Evolutionary conservation across 805 yeast species (phyloP), one percentile per base, ranked within the genome.

Genomic region (Candida pseudofarinosa): DNA sequence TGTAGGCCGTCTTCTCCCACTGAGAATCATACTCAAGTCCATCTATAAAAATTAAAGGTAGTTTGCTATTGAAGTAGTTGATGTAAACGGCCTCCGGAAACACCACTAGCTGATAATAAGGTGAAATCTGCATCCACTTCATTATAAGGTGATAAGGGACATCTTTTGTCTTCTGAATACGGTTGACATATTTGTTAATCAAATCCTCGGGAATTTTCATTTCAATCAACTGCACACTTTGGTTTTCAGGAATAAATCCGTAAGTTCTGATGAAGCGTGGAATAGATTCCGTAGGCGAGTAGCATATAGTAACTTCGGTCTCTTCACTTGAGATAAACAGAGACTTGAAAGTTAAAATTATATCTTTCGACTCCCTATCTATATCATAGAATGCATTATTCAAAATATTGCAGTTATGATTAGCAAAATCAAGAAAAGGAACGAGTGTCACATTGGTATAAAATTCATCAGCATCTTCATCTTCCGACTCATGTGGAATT

Each of bases 1-100:
- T 55, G 28, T 48, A 33, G 20, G 54, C 51, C 18, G n/a, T 36
- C 40, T 40, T 45, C 35, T 42, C 42, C 73, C 60, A 60, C 20
- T 35, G 42, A 85, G 74, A 89, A 93, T 88, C 30, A 83, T 73
- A 58, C 84, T 91, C 46, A 86, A 77, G 4, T 86, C 74, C 42
- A 79, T 80, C 42, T 85, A 65, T 33, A 88, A 58, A 54, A 15
- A 57, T 39, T 3, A 51, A 31, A 1, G 60, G 58, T 14, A 60
- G 43, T 10, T 44, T 40, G 26, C 45, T 48, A 12, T 49, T 50
- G 19, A 43, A 38, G n/a, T 57, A 46, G 23, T 56, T 52, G n/a
- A 32, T 26, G 20, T 49, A 45, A 4, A 44, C 42, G n/a, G 44
- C 39, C 12, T 39, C 20, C 3, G 40, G 17, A 14, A 33, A 26